A percentile compares a stretch with the other conserved stretches of the same genome.
Evolutionary conservation across 2,329 filamentous ascomycete species (phyloP).

Genomic region (Plenodomus tracheiphilus): DNA sequence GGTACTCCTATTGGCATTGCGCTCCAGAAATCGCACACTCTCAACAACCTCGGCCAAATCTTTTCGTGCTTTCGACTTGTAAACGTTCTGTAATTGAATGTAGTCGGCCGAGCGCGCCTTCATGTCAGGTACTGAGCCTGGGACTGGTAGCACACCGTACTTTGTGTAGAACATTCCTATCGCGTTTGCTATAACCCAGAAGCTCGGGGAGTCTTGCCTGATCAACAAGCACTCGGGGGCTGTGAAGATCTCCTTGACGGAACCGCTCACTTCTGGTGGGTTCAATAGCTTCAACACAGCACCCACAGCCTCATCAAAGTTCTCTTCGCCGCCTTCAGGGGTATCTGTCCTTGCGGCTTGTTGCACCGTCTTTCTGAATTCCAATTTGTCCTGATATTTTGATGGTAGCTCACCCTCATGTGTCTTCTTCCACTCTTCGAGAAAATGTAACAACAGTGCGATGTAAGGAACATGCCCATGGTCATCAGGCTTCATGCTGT

Average conservation of each 20-base stretch:
- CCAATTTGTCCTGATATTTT: slow-evolving; percentile 82
- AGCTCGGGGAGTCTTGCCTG: slow-evolving; percentile 60
- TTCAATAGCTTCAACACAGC: slow-evolving; percentile 89
- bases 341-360: slow-evolving; percentile 70
- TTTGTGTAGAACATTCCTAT: slow-evolving; percentile 75
- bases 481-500: slow-evolving; percentile 72
- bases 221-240: slow-evolving; percentile 62
- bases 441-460: slow-evolving; percentile 77
- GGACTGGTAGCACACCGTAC: slow-evolving; percentile 75
- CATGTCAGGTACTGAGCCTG: slow-evolving; percentile 93
- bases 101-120: slow-evolving; percentile 92
- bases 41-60: slow-evolving; percentile 76
- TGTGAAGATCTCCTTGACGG: slow-evolving; percentile 77
- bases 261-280: slow-evolving; percentile 66
- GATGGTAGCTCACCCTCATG: slow-evolving; percentile 71
- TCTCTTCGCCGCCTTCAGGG: slow-evolving; percentile 88
- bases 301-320: slow-evolving; percentile 88
- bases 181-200: slow-evolving; percentile 88
- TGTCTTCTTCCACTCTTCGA: slow-evolving; percentile 75
- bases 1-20: slow-evolving; percentile 51
- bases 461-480: slow-evolving; percentile 93
- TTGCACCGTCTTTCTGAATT: slow-evolving; percentile 74
- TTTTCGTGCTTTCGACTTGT: slow-evolving; percentile 81
- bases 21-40: slow-evolving; percentile 62
- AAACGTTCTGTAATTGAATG: slow-evolving; percentile 86